These are phyloP conservation scores for Priceomyces melissophilus DNA, from an alignment of 805 yeast species.

Conservation along the genomic window DNA sequence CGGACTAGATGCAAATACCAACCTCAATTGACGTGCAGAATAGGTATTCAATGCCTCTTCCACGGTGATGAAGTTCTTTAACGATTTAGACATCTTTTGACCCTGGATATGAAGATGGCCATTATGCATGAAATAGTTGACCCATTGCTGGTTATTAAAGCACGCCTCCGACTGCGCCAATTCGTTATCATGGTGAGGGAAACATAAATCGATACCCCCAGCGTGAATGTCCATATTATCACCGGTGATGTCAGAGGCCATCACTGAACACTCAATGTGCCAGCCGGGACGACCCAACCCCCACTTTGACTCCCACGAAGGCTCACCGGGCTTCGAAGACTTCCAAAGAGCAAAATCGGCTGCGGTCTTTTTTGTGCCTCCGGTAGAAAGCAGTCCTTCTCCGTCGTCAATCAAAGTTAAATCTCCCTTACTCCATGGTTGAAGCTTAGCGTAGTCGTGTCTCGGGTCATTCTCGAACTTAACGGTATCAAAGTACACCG, in stretches of 20 bases:
- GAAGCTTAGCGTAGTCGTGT: slow-evolving; percentile 91
- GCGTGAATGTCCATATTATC: slow-evolving; percentile 87
- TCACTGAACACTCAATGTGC: slow-evolving; percentile 99
- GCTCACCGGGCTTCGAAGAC: slow-evolving; percentile 95
- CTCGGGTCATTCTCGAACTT: slow-evolving; percentile 67
- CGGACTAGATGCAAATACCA: slow-evolving; percentile 84
- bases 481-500: slow-evolving; percentile 92
- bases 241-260: slow-evolving; percentile 92
- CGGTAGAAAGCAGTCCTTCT: slow-evolving; percentile 74
- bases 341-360: slow-evolving; percentile 98
- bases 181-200: slow-evolving; percentile 99
- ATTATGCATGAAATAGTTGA: slow-evolving; percentile 91
- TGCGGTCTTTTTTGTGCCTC: slow-evolving; percentile 62
- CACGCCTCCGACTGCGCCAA: slow-evolving; percentile 95
- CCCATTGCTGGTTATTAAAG: slow-evolving; percentile 90
- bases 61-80: slow-evolving; percentile 93
- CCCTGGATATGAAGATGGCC: slow-evolving; percentile 99
- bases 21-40: slow-evolving; percentile 77
- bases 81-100: slow-evolving; percentile 93
- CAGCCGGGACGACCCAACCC: slow-evolving; percentile 98
- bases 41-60: slow-evolving; percentile 77
- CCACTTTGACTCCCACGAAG: slow-evolving; percentile 94
- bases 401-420: slow-evolving; percentile 86
- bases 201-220: slow-evolving; percentile 96
- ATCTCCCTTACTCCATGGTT: slow-evolving; percentile 97